Percentiles rank a stretch among this genome's conserved stretches.
Evolutionary conservation across 1,284 basidiomycete genomes (phyloP).

Genomic region (Ustilago hordei): DNA sequence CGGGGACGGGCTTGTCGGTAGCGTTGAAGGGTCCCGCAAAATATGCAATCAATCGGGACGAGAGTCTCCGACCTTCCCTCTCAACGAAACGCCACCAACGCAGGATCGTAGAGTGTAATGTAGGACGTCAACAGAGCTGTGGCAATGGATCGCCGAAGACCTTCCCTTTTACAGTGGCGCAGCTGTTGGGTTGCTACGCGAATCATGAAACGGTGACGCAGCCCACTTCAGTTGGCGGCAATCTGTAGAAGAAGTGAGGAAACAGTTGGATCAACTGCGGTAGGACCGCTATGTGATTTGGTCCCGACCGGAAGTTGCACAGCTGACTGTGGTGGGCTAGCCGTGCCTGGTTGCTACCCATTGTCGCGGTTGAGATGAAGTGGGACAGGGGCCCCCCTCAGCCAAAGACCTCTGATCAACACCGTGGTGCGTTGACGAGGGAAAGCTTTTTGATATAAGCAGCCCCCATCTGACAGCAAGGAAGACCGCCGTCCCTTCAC

Average conservation of each 20-base stretch:
- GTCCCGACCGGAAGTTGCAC: neutral
- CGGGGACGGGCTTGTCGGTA: neutral
- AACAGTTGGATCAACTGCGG: neutral
- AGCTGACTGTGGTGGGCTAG: neutral
- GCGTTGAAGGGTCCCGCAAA: constrained; percentile 3
- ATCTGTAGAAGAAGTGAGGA: neutral
- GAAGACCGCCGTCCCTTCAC: neutral
- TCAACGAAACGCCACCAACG: constrained; percentile 10
- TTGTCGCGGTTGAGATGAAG: neutral
- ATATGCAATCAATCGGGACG: neutral
- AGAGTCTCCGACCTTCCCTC: neutral
- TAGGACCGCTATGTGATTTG: neutral
- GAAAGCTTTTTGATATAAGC: neutral
- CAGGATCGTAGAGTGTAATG: neutral
- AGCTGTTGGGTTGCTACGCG: neutral
- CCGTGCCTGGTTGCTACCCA: neutral
- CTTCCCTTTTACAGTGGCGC: constrained; percentile 1
- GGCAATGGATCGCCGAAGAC: neutral
- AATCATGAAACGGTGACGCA: neutral
- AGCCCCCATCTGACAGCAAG: neutral
- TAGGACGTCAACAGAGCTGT: neutral
- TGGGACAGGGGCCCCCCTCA: neutral
- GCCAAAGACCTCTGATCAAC: neutral
- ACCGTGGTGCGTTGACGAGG: neutral
- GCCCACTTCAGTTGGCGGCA: constrained; percentile 6